Evolutionary conservation across 352 stramenopile genomes (phyloP), one percentile per base, ranked within the genome.

Genomic region (Globisporangium middletonii): DNA sequence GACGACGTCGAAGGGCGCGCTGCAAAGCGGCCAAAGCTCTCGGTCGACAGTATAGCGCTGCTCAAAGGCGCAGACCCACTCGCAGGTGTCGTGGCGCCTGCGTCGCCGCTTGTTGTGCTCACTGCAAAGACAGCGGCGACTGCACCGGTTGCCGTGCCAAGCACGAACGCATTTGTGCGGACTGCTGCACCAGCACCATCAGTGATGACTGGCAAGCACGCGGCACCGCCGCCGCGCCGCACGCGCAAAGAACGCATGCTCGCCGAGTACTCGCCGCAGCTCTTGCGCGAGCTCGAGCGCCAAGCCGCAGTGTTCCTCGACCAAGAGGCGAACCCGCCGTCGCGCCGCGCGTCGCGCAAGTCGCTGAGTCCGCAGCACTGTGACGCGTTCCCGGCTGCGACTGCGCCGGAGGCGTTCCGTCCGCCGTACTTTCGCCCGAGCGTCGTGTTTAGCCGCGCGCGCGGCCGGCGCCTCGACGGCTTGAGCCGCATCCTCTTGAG

Each of bases 401-500:
- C 62, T 42, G 59, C 50, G 8, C 55, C 62, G 1, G 46, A 44
- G 5, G 65, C 50, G 11, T 76, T 73, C 13, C 76, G 72, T 28
- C 72, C 71, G 5, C 66, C 79, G 11, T 84, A 81, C 26, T 83
- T 77, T 56, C 65, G 68, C 37, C 69, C 74, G 3, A 79, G 62
- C 1, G 69, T 80, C 11, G 77, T 86, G 55, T 49, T 85, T 12
- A 79, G 68, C 52, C 66, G 77, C 47, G 72, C 69, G 47, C 68
- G 63, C 68, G 59, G 66, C 12, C 65, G 64, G 43, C 55, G 65
- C 26, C 50, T 87, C 8, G 68, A 83, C 45, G 63, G 57, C 13
- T 55, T 86, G 13, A 87, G 68, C 42, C 74, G 69, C 9, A 55
- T 84, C 41, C 42, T 89, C 42, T 59, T 87, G 12, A 79, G 65